Conservation (phyloP, 805 yeast species). For the Schwanniomyces pseudopolymorphus region DNA sequence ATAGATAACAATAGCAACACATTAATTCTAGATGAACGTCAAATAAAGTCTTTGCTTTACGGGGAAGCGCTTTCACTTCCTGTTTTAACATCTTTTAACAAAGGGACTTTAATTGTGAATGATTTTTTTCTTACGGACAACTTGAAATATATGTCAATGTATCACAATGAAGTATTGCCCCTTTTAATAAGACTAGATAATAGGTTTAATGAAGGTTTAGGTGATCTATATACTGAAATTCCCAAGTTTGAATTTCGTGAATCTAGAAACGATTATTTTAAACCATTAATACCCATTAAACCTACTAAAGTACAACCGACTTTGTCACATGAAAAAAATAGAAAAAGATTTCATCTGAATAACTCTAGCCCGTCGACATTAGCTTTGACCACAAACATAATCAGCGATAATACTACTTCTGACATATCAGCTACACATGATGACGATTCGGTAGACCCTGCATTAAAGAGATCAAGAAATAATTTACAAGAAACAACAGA, state of each 20-base stretch:
- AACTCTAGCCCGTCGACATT: constrained; percentile 6
- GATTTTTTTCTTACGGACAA: constrained; percentile 37
- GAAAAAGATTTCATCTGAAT: constrained; percentile 13
- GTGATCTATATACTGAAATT: constrained; percentile 26
- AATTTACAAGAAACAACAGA: constrained; percentile 15
- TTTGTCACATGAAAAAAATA: constrained; percentile 6
- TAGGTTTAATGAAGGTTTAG: constrained; percentile 28
- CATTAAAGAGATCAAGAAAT: constrained; percentile 21
- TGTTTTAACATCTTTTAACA: constrained; percentile 24
- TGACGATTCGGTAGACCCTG: constrained; percentile 30
- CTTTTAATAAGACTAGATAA: constrained; percentile 26
- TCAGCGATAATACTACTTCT: constrained; percentile 3
- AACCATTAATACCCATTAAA: constrained; percentile 24
- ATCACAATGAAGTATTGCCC: constrained; percentile 37
- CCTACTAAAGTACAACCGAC: constrained; percentile 9
- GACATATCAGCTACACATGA: constrained; percentile 7
- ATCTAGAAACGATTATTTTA: constrained; percentile 22
- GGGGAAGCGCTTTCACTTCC: constrained; percentile 32
- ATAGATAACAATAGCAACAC: constrained; percentile 21
- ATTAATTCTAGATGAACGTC: constrained; percentile 29
- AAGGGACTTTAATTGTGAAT: constrained; percentile 33
- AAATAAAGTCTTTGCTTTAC: constrained; percentile 31
- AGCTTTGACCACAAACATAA: constrained; percentile 5
- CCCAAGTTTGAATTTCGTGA: constrained; percentile 35
- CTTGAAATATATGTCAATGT: constrained; percentile 33